Percentiles rank a stretch among this genome's conserved stretches.
Evolutionary conservation across 768 basidiomycete genomes (phyloP).

Genomic region (Boletus eberwhitei): DNA sequence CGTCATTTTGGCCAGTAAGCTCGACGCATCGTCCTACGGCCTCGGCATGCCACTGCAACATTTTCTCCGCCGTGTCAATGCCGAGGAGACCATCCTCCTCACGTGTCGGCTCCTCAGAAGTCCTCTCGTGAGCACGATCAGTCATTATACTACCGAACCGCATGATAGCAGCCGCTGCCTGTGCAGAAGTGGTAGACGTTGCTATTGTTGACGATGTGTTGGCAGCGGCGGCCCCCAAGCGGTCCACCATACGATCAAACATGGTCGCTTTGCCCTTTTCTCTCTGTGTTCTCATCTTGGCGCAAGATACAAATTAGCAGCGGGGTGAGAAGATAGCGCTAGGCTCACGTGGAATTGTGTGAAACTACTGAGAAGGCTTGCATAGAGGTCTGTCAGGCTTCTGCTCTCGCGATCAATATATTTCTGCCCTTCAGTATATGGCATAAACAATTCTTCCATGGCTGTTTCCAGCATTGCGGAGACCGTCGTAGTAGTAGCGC

Average conservation of each 20-base stretch:
- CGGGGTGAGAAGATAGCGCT: background rate
- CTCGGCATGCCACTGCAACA: slow-evolving; percentile 98
- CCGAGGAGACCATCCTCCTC: slow-evolving; percentile 83
- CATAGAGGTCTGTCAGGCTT: slow-evolving; percentile 77
- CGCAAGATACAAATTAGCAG: slow-evolving; percentile 3
- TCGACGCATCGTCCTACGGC: slow-evolving; percentile 94
- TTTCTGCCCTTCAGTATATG: slow-evolving; percentile 86
- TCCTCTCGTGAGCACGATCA: slow-evolving; percentile 47
- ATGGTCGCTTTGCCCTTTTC: slow-evolving; percentile 61
- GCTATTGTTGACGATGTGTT: slow-evolving; percentile 54
- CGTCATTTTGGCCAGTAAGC: slow-evolving; percentile 74
- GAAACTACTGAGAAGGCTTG: slow-evolving; percentile 66
- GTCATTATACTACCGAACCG: slow-evolving; percentile 81
- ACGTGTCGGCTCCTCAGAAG: slow-evolving; percentile 63
- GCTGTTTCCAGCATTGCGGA: slow-evolving; percentile 90
- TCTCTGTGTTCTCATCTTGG: slow-evolving; percentile 57
- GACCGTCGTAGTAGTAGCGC: slow-evolving; percentile 47
- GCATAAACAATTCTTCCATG: slow-evolving; percentile 94
- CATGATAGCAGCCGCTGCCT: slow-evolving; percentile 85
- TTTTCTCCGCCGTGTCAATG: slow-evolving; percentile 77
- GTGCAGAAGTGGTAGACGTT: slow-evolving; percentile 66
- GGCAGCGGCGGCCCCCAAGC: slow-evolving; percentile 70
- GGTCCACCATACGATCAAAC: slow-evolving; percentile 91
- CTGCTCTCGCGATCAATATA: slow-evolving; percentile 92
- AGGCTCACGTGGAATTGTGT: slow-evolving; percentile 80